Percentiles rank a stretch among this genome's conserved stretches.
Conservation (phyloP, 495 filamentous ascomycete species). For the Penicillium coprophilum region DNA sequence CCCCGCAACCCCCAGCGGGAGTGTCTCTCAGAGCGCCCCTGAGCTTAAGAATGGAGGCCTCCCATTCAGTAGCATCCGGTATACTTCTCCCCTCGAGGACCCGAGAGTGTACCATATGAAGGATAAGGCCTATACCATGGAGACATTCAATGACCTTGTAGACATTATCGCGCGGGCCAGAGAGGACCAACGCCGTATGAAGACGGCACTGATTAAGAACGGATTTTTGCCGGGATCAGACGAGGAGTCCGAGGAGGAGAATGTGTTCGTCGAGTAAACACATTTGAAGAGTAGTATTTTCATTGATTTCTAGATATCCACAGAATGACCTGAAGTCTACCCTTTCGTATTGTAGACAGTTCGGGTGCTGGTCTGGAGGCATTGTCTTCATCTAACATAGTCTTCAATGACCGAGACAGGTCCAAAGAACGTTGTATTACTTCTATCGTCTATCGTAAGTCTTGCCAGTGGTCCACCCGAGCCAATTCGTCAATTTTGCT, state of each 20-base stretch:
- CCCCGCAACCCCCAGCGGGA: too few species aligned
- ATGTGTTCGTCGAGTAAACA: background rate
- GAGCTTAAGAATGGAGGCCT: background rate
- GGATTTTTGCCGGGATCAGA: background rate
- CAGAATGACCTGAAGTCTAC: too few species aligned
- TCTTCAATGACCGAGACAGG: too few species aligned
- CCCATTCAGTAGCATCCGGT: background rate
- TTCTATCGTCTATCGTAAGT: too few species aligned
- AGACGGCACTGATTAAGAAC: background rate
- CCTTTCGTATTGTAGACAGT: too few species aligned
- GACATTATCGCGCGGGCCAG: background rate
- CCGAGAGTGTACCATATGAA: background rate
- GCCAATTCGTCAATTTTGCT: background rate
- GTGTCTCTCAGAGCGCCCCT: too few species aligned
- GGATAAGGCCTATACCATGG: background rate
- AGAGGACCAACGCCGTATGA: background rate
- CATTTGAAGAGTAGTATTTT: too few species aligned
- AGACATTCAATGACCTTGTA: background rate
- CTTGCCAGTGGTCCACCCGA: too few species aligned
- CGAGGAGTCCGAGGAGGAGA: background rate
- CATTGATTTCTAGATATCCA: too few species aligned
- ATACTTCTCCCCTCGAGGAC: background rate
- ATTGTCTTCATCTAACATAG: too few species aligned
- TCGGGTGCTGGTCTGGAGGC: too few species aligned
- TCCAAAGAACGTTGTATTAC: too few species aligned